A percentile compares a stretch with the other conserved stretches of the same genome.
Evolutionary conservation across 2,329 filamentous ascomycete species (phyloP).

Genomic region (Pseudogymnoascus sp.): DNA sequence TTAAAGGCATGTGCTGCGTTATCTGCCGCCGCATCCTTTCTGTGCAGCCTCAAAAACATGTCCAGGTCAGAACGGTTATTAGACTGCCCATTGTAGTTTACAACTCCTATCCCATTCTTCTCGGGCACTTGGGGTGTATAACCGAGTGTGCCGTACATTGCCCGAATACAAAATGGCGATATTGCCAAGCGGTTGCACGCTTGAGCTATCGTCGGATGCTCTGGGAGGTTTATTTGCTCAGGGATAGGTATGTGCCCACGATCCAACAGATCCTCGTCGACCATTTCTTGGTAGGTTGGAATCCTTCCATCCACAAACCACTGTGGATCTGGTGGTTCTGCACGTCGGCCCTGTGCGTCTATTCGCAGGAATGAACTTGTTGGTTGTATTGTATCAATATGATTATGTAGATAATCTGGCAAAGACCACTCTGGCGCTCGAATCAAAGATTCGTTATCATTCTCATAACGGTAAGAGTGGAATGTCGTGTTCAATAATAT

Average conservation of each 20-base stretch:
- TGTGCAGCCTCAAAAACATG: not conserved
- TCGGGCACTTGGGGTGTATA: not conserved
- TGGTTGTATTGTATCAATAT: slow-evolving; percentile 53
- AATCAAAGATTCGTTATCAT: slow-evolving; percentile 43
- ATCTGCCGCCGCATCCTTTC: not conserved
- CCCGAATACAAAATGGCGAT: not conserved
- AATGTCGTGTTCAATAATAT: slow-evolving; percentile 46
- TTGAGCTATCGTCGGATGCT: not conserved
- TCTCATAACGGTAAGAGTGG: slow-evolving; percentile 43
- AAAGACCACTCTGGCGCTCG: slow-evolving; percentile 52
- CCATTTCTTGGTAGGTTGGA: not conserved
- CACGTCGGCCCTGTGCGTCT: not conserved
- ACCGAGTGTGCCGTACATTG: not conserved
- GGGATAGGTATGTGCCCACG: not conserved
- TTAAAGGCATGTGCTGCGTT: not conserved
- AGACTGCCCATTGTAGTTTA: not conserved
- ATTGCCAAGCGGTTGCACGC: not conserved
- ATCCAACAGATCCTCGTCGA: not conserved
- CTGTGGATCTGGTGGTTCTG: not conserved
- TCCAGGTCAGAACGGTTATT: not conserved
- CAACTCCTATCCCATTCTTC: not conserved
- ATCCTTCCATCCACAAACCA: not conserved
- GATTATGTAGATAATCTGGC: slow-evolving; percentile 47
- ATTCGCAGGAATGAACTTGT: slow-evolving; percentile 51
- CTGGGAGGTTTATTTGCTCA: not conserved